A percentile compares a stretch with the other conserved stretches of the same genome.
Evolutionary conservation across 331 rosid genomes (phyloP).

Genomic region (Telfairia occidentalis): DNA sequence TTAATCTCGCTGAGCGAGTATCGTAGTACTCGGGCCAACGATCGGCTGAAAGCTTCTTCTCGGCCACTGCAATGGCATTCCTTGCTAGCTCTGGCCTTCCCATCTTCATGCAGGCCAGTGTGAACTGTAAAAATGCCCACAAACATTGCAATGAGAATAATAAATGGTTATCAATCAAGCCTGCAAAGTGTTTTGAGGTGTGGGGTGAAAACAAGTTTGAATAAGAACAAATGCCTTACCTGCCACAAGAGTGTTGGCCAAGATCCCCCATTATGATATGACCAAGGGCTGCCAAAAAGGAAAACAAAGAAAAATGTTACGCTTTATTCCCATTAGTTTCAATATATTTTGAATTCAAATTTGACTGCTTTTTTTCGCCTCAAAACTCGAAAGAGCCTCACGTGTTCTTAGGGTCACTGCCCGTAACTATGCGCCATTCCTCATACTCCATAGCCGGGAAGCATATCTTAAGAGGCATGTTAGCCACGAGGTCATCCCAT

Average conservation of each 20-base stretch:
- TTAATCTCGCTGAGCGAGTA: slow-evolving; percentile 52
- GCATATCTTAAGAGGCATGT: slow-evolving; percentile 84
- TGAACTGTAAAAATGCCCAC: slow-evolving; percentile 35
- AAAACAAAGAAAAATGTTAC: slow-evolving; percentile 5
- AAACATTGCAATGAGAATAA: neutral
- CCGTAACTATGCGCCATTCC: slow-evolving; percentile 83
- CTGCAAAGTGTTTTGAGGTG: neutral
- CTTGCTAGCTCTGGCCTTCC: slow-evolving; percentile 70
- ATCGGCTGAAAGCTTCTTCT: slow-evolving; percentile 46
- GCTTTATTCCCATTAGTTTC: neutral
- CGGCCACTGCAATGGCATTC: slow-evolving; percentile 67
- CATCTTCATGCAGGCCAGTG: slow-evolving; percentile 90
- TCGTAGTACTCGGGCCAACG: slow-evolving; percentile 91
- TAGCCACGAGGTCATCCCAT: slow-evolving; percentile 74
- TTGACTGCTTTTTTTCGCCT: neutral
- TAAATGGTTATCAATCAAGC: neutral
- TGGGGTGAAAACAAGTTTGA: neutral
- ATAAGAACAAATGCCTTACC: slow-evolving; percentile 24
- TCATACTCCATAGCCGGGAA: slow-evolving; percentile 70
- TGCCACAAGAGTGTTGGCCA: slow-evolving; percentile 95
- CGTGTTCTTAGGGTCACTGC: slow-evolving; percentile 92
- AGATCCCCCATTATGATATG: slow-evolving; percentile 87
- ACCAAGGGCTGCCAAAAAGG: slow-evolving; percentile 66
- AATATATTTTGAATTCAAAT: neutral
- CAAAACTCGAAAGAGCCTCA: slow-evolving; percentile 20